Percentiles rank a stretch among this genome's conserved stretches.
phyloP scores from a whole-genome alignment of 805 yeast species.

The Candida adriatica region DNA sequence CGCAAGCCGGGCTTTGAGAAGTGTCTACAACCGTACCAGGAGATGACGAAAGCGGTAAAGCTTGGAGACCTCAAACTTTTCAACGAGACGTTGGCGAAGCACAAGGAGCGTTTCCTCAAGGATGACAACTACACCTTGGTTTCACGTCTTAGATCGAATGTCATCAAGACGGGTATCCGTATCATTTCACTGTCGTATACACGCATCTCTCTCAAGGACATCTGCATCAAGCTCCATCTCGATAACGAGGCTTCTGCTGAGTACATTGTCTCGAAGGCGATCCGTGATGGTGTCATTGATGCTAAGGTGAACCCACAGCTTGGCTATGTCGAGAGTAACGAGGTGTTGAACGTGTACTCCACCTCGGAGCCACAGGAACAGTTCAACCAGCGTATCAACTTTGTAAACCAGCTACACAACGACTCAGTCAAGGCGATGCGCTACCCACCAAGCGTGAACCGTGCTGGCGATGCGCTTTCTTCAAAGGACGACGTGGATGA shows the following conservation, averaged over 20 bases:
- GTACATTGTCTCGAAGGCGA: constrained; percentile 93
- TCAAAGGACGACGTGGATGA: constrained; percentile 18
- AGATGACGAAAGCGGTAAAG: constrained; percentile 86
- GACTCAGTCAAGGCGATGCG: constrained; percentile 94
- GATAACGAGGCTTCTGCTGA: constrained; percentile 96
- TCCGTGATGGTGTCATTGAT: constrained; percentile 95
- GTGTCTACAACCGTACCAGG: constrained; percentile 73
- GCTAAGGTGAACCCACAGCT: constrained; percentile 86
- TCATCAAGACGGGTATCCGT: constrained; percentile 95
- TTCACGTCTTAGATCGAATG: constrained; percentile 88
- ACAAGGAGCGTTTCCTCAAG: constrained; percentile 52
- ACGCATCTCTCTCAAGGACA: constrained; percentile 84
- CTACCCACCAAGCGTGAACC: constrained; percentile 48
- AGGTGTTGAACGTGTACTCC: constrained; percentile 78
- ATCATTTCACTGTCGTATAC: constrained; percentile 88
- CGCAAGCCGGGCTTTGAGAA: constrained; percentile 53
- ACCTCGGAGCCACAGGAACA: constrained; percentile 81
- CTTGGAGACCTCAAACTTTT: constrained; percentile 83
- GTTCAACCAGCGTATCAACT: constrained; percentile 89
- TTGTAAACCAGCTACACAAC: constrained; percentile 84
- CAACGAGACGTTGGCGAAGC: constrained; percentile 58
- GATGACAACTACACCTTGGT: constrained; percentile 85
- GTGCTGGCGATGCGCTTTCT: constrained; percentile 12
- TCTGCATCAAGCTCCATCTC: constrained; percentile 83
- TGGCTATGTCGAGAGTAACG: constrained; percentile 89